phyloP scores from a whole-genome alignment of 441 rosid genomes.

The Arabidopsis lyrata region DNA sequence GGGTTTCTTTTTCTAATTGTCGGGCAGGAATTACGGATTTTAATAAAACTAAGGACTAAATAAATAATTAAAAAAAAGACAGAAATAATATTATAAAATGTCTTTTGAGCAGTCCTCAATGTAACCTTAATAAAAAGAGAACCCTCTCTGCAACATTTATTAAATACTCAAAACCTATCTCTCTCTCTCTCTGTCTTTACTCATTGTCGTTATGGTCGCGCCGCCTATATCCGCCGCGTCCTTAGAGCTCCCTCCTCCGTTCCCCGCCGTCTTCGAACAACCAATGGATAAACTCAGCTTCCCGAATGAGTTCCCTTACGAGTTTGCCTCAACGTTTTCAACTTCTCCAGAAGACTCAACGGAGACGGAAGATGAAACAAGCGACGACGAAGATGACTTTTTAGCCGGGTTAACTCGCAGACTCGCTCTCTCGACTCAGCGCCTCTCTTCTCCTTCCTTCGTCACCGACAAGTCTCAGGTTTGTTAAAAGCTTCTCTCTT shows the following conservation, averaged over 20 bases:
- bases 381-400: slow-evolving; percentile 85
- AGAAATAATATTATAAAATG: background rate
- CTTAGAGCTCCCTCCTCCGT: background rate
- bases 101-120: slow-evolving; percentile 32
- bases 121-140: slow-evolving; percentile 35
- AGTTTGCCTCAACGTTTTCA: slow-evolving; percentile 49
- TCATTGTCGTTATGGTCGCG: slow-evolving; percentile 32
- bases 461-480: slow-evolving; percentile 55
- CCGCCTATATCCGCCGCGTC: slow-evolving; percentile 22
- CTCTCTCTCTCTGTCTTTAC: slow-evolving; percentile 16
- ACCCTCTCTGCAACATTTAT: slow-evolving; percentile 19
- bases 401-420: slow-evolving; percentile 75
- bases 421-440: slow-evolving; percentile 67
- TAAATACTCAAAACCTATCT: background rate
- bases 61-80: background rate
- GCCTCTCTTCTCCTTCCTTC: slow-evolving; percentile 48
- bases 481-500: slow-evolving; percentile 7
- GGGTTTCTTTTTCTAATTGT: background rate
- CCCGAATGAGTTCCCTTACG: slow-evolving; percentile 85
- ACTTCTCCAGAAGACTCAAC: slow-evolving; percentile 64
- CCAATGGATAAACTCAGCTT: slow-evolving; percentile 49
- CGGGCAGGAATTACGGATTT: slow-evolving; percentile 26
- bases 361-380: slow-evolving; percentile 66
- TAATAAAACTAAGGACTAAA: background rate
- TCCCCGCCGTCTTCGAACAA: background rate